These are phyloP conservation scores for Saturnispora bothae DNA, from an alignment of 805 yeast genomes.

Conservation along the genomic window DNA sequence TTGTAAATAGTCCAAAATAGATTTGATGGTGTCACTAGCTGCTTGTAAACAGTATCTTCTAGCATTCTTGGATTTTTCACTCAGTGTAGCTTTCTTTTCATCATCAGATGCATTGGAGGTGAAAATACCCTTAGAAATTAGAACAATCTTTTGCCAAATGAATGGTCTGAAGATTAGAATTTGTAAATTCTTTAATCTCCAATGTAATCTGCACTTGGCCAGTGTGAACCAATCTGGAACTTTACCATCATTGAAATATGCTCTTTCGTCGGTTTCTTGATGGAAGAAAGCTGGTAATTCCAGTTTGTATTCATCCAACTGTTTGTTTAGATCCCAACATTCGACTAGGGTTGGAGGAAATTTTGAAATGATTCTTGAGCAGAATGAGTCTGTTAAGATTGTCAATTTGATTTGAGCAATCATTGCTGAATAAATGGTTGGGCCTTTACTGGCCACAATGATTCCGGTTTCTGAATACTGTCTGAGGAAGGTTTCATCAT, in stretches of 20 bases:
- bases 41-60: constrained; percentile 39
- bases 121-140: constrained; percentile 13
- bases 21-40: constrained; percentile 41
- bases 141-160: constrained; percentile 36
- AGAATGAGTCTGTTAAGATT: constrained; percentile 36
- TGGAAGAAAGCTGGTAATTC: constrained; percentile 33
- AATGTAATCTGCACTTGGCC: constrained; percentile 40
- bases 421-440: constrained; percentile 50
- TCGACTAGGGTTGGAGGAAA: constrained; percentile 40
- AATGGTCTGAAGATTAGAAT: constrained; percentile 46
- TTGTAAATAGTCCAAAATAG: constrained; percentile 33
- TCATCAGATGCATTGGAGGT: constrained; percentile 11
- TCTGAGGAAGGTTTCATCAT: constrained; percentile 13
- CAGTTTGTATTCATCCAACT: constrained; percentile 31
- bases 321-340: constrained; percentile 37
- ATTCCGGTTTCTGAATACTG: constrained; percentile 8
- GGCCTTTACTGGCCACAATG: constrained; percentile 26
- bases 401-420: constrained; percentile 46
- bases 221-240: constrained; percentile 45
- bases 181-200: constrained; percentile 51
- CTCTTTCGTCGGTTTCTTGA: constrained; percentile 1
- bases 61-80: constrained; percentile 39
- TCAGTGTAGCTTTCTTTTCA: constrained; percentile 11
- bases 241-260: constrained; percentile 6
- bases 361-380: constrained; percentile 35